Base-by-base conservation (phyloP, 441 rosid genomes). In the Populus hybrid region DNA sequence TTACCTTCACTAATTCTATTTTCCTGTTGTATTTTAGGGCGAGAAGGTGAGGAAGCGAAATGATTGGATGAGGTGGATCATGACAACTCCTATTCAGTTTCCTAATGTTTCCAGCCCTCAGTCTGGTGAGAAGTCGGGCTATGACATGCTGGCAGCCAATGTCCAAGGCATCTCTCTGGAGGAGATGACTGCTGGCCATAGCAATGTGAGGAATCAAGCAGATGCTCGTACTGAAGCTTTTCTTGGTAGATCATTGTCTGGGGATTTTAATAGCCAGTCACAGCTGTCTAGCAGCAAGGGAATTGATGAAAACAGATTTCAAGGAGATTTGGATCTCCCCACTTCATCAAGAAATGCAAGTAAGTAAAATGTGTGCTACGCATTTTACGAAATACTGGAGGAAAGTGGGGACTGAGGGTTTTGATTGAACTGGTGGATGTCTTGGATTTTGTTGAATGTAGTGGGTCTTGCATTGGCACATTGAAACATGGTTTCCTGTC, bases 61-160 rank as follows among this genome's bases (percentile, higher is more conserved):
- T 28, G 90, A 87, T 26, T 91, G 98, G 98, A 76, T 64, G 83
- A 79, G 69, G 14, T 94, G 94, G 95, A 67, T 91, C 71, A 78
- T 91, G 84, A 91, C 89, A 14, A 74, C 85, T 69, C 74, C 79
- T 61, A 73, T 74, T 67, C 79, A 72, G 74, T 78, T 68, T 77
- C 83, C 87, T 42, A 79, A 70, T 69, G 82, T 26, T 36, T 67
- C 86, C 7, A 76, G 75, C 75, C 80, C 92, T 12, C 83, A 67
- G 23, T 46, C 82, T 14, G 76, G n/a, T 64, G 88, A 76, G 75
- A 80, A 76, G 50, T 79, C 81, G 7, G 73, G 77, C 77, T 78
- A 73, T 66, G 87, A 82, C 57, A 75, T 72, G 72, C 77, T 91
- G 72, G 83, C 78, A 10, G 70, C 71, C n/a, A 73, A 79, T 74